Evolutionary conservation across 805 yeast genomes (phyloP).

Genomic region (Nakazawaea siamensis): DNA sequence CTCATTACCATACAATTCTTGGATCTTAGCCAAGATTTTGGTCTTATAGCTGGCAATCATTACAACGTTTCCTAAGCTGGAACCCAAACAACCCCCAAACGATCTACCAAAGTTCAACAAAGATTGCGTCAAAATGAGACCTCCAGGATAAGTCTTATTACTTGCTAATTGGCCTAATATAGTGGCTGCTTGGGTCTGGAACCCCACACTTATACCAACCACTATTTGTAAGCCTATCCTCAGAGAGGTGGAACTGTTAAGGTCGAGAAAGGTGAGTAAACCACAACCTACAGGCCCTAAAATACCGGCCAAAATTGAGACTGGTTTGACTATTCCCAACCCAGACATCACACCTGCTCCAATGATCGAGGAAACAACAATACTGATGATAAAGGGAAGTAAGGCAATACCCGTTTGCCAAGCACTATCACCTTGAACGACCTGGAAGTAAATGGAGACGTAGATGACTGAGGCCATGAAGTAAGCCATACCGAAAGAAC

Average conservation of each 20-base stretch:
- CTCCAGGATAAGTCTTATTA: constrained; percentile 39
- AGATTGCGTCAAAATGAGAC: constrained; percentile 38
- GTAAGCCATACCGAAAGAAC: constrained; percentile 27
- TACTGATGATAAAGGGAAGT: constrained; percentile 33
- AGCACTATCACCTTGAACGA: constrained; percentile 30
- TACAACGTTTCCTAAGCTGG: constrained; percentile 33
- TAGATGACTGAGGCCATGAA: constrained; percentile 31
- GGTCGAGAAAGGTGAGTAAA: constrained; percentile 29
- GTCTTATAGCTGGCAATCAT: constrained; percentile 23
- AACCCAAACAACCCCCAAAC: constrained; percentile 37
- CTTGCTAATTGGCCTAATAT: constrained; percentile 39
- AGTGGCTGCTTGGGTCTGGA: constrained; percentile 35
- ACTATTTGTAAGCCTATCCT: constrained; percentile 39
- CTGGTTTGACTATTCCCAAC: constrained; percentile 33
- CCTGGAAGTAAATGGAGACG: constrained; percentile 41
- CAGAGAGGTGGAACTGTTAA: constrained; percentile 25
- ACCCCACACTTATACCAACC: constrained; percentile 40
- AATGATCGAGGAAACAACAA: constrained; percentile 26
- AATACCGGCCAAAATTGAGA: constrained; percentile 25
- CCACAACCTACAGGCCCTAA: constrained; percentile 37
- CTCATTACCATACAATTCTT: not conserved
- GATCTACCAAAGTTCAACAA: constrained; percentile 35
- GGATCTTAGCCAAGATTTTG: constrained; percentile 9
- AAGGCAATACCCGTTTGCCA: constrained; percentile 37
- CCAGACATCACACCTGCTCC: constrained; percentile 31